Base-by-base conservation (phyloP, 495 filamentous ascomycete genomes). In the Hypomontagnella monticulosa region DNA sequence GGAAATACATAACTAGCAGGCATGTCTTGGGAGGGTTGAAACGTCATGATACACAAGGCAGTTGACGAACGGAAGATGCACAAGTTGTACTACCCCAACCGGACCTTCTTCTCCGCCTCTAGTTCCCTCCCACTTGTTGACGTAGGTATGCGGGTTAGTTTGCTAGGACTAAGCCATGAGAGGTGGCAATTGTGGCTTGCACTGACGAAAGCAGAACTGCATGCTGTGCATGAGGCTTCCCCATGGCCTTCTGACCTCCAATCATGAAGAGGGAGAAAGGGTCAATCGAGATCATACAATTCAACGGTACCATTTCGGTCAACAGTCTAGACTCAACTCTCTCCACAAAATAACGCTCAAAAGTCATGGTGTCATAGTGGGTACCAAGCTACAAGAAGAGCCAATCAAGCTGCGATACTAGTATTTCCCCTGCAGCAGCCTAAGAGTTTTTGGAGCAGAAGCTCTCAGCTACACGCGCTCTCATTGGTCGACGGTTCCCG, bases 351-450 rank as follows among this genome's bases (percentile, higher is more conserved):
- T 56, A 56, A 40, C 30, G 30, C 43, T 42, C 42, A 51, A 60
- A 68, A 68, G 65, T 68, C 65, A 68, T 68, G 65, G 4, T 68
- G 65, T 68, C 65, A 68, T 68, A 50, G 49, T 52, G 65, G 59
- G 27, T 46, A 44, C n/a, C 10, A 10, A 8, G 33, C 16, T 10
- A 6, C 19, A 18, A 12, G 11, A 15, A 5, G 5, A 3, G 2
- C 65, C 65, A 68, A 63, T 68, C 10, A 20, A 11, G 10, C 10
- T n/a, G 9, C 9, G 3, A 32, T 1, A 1, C 36, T 11, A 14
- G 19, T 33, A 46, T 42, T 63, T 54, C 59, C 65, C 65, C 65
- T 68, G 59, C 65, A 63, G 59, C 23, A 18, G 27, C 50, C 30
- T 49, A 43, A 40, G 27, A 20, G 32, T 49, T 50, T 46, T 20